These are phyloP conservation scores for Sclerotinia nivalis DNA, from an alignment of 2,329 filamentous ascomycete species.

Conservation along the genomic window DNA sequence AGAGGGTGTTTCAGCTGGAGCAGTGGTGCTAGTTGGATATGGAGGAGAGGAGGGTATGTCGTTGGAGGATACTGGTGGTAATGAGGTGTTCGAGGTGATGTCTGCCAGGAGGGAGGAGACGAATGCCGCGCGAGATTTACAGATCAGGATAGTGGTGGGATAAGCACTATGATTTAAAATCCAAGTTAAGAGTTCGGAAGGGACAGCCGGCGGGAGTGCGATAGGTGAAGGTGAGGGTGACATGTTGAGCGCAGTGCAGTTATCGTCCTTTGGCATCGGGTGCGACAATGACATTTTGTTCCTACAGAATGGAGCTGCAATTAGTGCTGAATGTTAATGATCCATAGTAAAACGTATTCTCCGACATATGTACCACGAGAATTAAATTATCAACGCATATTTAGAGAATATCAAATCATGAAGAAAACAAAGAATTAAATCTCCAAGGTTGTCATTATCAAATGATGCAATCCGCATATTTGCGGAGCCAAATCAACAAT, in stretches of 20 bases:
- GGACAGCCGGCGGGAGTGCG: conserved; percentile 55
- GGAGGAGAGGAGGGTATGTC: conserved; percentile 16
- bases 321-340: conserved; percentile 38
- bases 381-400: neutral
- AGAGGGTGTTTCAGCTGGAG: conserved; percentile 23
- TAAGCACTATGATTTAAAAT: conserved; percentile 57
- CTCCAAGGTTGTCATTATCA: conserved; percentile 5
- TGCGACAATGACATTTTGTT: neutral
- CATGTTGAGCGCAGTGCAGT: conserved; percentile 26
- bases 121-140: conserved; percentile 65
- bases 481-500: conserved; percentile 26
- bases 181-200: conserved; percentile 63
- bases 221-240: conserved; percentile 41
- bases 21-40: neutral
- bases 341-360: conserved; percentile 16
- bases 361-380: neutral
- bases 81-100: conserved; percentile 36
- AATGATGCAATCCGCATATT: conserved; percentile 22
- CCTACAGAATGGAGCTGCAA: conserved; percentile 14
- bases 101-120: conserved; percentile 57
- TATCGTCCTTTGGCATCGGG: neutral
- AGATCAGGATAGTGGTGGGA: conserved; percentile 70
- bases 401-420: neutral
- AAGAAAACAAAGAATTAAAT: neutral
- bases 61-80: conserved; percentile 20